A percentile compares a stretch with the other conserved stretches of the same genome.
Evolutionary conservation across 805 yeast genomes (phyloP).

Genomic region (Saturnispora gosingensis): DNA sequence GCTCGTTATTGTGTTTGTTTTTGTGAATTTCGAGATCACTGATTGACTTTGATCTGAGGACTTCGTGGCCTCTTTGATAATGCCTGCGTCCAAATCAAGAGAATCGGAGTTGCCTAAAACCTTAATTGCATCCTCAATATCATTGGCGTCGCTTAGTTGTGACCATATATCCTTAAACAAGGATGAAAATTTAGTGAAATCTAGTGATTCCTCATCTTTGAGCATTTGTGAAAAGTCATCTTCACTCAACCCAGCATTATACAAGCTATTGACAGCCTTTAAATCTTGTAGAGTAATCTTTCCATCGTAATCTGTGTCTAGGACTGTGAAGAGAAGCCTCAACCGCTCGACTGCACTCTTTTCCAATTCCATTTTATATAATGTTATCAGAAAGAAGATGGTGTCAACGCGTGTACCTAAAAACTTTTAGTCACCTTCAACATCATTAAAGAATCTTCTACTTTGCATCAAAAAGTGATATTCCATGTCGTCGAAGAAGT

Average conservation of each 20-base stretch:
- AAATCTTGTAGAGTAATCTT: conserved; percentile 48
- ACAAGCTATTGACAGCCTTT: conserved; percentile 34
- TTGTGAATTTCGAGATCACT: conserved; percentile 45
- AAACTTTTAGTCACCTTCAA: not conserved
- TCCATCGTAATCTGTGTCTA: conserved; percentile 79
- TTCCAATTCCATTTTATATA: not conserved
- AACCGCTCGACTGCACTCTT: not conserved
- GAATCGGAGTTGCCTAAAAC: conserved; percentile 33
- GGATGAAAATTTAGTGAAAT: conserved; percentile 58
- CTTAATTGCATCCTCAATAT: conserved; percentile 49
- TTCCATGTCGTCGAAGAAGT: not conserved
- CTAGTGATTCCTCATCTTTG: conserved; percentile 28
- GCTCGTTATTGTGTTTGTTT: conserved; percentile 46
- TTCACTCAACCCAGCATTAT: conserved; percentile 39
- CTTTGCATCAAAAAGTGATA: not conserved
- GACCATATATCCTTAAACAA: conserved; percentile 47
- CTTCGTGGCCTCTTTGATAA: not conserved
- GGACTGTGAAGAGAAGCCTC: conserved; percentile 65
- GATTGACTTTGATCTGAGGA: not conserved
- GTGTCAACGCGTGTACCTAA: not conserved
- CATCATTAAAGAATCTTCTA: not conserved
- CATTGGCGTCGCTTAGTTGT: conserved; percentile 41
- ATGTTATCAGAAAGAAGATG: not conserved
- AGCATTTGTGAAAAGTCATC: conserved; percentile 44
- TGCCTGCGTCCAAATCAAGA: conserved; percentile 33